phyloP scores from a whole-genome alignment of 139 green algal species.

The Chlamydomonas sp. region DNA sequence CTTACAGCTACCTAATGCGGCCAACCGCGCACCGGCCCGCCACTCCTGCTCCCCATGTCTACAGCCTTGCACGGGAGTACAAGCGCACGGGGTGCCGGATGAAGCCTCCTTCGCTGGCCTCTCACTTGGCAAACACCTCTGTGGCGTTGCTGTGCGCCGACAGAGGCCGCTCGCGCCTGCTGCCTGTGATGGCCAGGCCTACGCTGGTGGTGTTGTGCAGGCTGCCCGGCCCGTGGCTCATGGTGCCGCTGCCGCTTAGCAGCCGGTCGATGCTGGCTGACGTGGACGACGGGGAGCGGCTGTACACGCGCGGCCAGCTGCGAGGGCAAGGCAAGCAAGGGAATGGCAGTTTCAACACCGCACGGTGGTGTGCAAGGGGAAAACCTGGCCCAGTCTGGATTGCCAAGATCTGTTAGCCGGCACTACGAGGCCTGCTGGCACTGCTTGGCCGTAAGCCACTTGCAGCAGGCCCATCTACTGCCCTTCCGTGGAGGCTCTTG shows the following conservation, averaged over 20 bases:
- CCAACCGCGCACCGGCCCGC: too few relatives aligned
- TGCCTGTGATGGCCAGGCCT: constrained; percentile 8
- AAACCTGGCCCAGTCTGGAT: too few relatives aligned
- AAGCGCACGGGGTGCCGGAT: neutral
- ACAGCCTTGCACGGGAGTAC: neutral
- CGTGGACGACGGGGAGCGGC: constrained; percentile 24
- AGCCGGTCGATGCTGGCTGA: constrained; percentile 8
- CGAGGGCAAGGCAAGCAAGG: too few relatives aligned
- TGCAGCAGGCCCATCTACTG: too few relatives aligned
- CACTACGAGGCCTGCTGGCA: too few relatives aligned
- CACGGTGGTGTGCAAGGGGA: too few relatives aligned
- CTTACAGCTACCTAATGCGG: too few relatives aligned
- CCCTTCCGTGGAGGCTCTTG: neutral
- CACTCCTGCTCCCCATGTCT: too few relatives aligned
- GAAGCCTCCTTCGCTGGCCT: neutral
- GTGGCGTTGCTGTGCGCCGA: constrained; percentile 30
- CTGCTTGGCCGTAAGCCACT: too few relatives aligned
- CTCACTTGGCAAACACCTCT: constrained; percentile 16
- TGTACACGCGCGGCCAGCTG: constrained; percentile 26
- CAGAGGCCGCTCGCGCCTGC: constrained; percentile 31
- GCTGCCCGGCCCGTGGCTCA: neutral
- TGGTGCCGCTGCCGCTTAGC: constrained; percentile 9
- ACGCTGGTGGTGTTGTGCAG: neutral
- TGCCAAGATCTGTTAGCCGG: too few relatives aligned
- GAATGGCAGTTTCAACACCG: too few relatives aligned